Conservation (phyloP, 2,329 filamentous ascomycete species). For the Hirsutella minnesotensis region DNA sequence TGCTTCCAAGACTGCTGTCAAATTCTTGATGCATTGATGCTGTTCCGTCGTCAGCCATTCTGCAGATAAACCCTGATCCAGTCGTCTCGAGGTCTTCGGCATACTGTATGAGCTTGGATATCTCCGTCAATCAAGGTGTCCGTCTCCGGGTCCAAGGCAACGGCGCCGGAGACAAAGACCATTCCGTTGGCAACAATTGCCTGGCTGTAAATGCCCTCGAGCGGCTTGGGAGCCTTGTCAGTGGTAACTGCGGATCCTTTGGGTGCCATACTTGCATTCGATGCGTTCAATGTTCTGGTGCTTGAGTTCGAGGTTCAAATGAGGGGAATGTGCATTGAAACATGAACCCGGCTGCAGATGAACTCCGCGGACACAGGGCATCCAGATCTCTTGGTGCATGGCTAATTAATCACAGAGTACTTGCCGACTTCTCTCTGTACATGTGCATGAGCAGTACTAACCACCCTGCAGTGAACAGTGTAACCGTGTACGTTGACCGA, state of each 20-base stretch:
- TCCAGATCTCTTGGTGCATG: too few species aligned
- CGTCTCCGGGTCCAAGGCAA: constrained; percentile 48
- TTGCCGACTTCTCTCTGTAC: too few species aligned
- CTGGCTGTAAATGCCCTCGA: constrained; percentile 29
- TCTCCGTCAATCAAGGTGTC: constrained; percentile 50
- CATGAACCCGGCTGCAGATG: too few species aligned
- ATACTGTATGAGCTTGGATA: constrained; percentile 52
- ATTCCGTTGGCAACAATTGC: constrained; percentile 57
- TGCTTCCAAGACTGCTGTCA: constrained; percentile 56
- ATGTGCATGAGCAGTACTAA: too few species aligned
- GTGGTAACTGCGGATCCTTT: constrained; percentile 24
- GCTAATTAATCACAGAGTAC: too few species aligned
- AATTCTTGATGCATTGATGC: constrained; percentile 58
- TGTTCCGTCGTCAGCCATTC: constrained; percentile 7
- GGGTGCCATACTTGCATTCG: constrained; percentile 17
- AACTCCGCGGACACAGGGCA: too few species aligned
- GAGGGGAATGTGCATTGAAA: too few species aligned
- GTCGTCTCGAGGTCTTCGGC: too few species aligned
- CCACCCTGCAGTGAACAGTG: too few species aligned
- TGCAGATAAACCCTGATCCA: too few species aligned
- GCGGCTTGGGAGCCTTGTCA: constrained; percentile 27
- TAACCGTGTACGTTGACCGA: too few species aligned
- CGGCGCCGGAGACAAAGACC: constrained; percentile 61
- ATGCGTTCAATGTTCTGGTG: too few species aligned
- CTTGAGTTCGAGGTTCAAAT: background rate